Base-by-base conservation (phyloP, 495 filamentous ascomycete species). In the Lasiosphaeria ovina region DNA sequence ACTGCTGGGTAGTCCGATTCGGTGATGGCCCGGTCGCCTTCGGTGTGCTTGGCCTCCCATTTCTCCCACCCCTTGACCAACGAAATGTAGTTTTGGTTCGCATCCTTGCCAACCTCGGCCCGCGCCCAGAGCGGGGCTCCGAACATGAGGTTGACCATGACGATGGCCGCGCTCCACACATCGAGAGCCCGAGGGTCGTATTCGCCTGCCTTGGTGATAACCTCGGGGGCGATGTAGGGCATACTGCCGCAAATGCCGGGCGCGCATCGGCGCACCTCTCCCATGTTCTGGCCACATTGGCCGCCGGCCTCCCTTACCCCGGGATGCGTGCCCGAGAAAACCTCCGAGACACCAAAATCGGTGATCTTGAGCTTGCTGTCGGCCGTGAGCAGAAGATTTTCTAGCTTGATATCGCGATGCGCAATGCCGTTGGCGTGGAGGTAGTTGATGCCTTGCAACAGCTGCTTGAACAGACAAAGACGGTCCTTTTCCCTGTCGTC, bases 331-430 rank as follows among this genome's bases (percentile, higher is more conserved):
- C 88, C 88, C 50, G 78, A 80, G 71, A 92, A 92, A 17, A 91
- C 87, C 64, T 90, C 87, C 0, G 87, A 87, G 36, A 89, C 85
- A 45, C 89, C 89, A 76, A 93, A 92, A 72, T 92, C 89, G 44
- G 89, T 87, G 59, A 93, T 89, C 70, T 92, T 92, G 51, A 92
- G 74, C 63, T 86, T 83, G 60, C 89, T 87, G 53, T 87, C 81
- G 38, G 77, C 80, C 2, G 81, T 85, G 54, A 93, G 75, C 55
- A 93, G 78, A 31, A 92, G 75, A 67, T 92, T 92, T 70, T 92
- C 90, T 8, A 87, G 79, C 72, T 92, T 93, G 75, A 92, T 83
- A 68, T 93, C 90, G n/a, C 89, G 85, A 65, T 92, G 89, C 31
- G 88, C 89, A 63, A 91, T 87, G 48, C 88, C 89, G 62, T 87